phyloP scores from a whole-genome alignment of 2,329 filamentous ascomycete genomes.

The Sporothrix brasiliensis region DNA sequence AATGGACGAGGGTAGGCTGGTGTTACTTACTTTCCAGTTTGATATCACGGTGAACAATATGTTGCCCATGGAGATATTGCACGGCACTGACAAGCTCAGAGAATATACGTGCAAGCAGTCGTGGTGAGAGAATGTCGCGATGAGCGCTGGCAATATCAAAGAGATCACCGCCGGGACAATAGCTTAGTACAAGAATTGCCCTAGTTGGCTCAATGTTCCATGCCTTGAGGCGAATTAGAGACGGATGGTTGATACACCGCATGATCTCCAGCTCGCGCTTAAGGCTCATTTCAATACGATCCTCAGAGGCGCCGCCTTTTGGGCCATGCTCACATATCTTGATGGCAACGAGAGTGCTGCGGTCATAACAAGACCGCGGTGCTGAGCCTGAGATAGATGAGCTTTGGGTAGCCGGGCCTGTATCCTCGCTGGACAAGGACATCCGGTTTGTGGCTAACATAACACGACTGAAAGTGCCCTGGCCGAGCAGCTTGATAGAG shows the following conservation, averaged over 20 bases:
- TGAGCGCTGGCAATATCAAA: conserved; percentile 86
- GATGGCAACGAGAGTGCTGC: conserved; percentile 85
- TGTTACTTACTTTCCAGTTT: conserved; percentile 82
- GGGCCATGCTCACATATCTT: conserved; percentile 96
- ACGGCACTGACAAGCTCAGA: conserved; percentile 85
- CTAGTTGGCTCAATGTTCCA: conserved; percentile 83
- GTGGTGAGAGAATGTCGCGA: conserved; percentile 66
- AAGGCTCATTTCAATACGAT: conserved; percentile 88
- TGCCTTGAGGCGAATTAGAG: conserved; percentile 85
- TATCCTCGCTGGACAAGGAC: conserved; percentile 46
- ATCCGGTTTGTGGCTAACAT: conserved; percentile 84
- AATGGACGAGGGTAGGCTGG: not conserved
- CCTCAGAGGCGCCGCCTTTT: conserved; percentile 87
- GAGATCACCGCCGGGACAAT: conserved; percentile 90
- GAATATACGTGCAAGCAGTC: conserved; percentile 81
- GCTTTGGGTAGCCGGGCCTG: conserved; percentile 45
- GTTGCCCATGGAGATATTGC: conserved; percentile 78
- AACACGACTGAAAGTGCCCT: conserved; percentile 94
- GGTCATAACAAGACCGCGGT: conserved; percentile 53
- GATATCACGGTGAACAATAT: conserved; percentile 94
- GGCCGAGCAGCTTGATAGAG: conserved; percentile 77
- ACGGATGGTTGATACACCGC: conserved; percentile 83
- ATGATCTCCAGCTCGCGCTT: conserved; percentile 96
- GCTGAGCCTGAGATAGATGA: conserved; percentile 43
- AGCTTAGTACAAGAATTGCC: conserved; percentile 83